A percentile compares a stretch with the other conserved stretches of the same genome.
Conservation (phyloP, 2,329 filamentous ascomycete species). For the Fusarium guadeloupense region DNA sequence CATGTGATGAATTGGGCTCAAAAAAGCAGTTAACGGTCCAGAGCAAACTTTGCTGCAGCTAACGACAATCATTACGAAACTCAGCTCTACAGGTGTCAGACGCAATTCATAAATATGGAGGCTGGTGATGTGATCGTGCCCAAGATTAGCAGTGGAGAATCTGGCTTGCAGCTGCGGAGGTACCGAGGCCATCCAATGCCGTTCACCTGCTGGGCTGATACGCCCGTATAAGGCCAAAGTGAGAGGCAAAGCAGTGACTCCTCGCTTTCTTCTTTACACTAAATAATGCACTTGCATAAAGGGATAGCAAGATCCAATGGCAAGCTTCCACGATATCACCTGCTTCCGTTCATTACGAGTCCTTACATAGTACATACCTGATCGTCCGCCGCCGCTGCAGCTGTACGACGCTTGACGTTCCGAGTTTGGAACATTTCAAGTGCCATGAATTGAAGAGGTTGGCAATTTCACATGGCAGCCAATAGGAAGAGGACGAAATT, state of each 20-base stretch:
- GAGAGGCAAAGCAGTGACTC: slow-evolving; percentile 24
- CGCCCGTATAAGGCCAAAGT: slow-evolving; percentile 31
- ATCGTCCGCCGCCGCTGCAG: slow-evolving; percentile 36
- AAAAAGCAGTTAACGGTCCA: slow-evolving; percentile 9
- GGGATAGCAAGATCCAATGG: slow-evolving; percentile 41
- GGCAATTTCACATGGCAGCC: slow-evolving; percentile 36
- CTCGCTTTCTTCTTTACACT: slow-evolving; percentile 34
- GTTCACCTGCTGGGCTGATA: slow-evolving; percentile 7
- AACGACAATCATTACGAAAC: slow-evolving; percentile 17
- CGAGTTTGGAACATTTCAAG: slow-evolving; percentile 14
- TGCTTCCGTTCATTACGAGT: slow-evolving; percentile 37
- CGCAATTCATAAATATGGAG: slow-evolving; percentile 22
- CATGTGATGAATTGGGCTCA: slow-evolving; percentile 23
- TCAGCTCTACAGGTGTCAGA: slow-evolving; percentile 2
- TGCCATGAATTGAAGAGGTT: slow-evolving; percentile 36
- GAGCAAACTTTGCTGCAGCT: slow-evolving; percentile 24
- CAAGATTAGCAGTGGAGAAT: slow-evolving; percentile 18
- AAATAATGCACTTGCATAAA: slow-evolving; percentile 43
- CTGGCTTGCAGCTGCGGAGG: slow-evolving; percentile 28
- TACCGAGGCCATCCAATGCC: slow-evolving; percentile 23
- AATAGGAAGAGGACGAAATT: slow-evolving; percentile 18
- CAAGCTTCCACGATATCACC: slow-evolving; percentile 46
- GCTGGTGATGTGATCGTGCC: slow-evolving; percentile 18
- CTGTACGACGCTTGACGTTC: slow-evolving; percentile 31
- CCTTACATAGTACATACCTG: slow-evolving; percentile 37